These are phyloP conservation scores for Lecanoromycetidae sp. DNA, from an alignment of 2,329 filamentous ascomycete species.

Conservation along the genomic window DNA sequence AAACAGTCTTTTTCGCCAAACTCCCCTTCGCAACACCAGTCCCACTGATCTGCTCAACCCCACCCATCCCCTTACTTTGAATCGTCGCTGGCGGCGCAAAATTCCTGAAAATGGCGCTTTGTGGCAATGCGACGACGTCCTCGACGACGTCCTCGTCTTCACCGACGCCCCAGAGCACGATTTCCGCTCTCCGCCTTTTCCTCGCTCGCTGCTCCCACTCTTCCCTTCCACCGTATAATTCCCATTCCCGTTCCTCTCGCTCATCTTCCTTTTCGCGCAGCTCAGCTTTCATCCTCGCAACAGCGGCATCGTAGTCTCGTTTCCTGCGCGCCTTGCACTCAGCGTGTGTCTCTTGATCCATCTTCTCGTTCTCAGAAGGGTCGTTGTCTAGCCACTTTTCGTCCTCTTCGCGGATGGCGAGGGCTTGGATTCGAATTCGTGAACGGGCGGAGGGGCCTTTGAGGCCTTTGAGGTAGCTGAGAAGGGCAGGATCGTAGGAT, in stretches of 20 bases:
- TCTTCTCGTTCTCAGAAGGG: slow-evolving; percentile 3
- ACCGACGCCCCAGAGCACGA: slow-evolving; percentile 11
- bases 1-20: slow-evolving; percentile 11
- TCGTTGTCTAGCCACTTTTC: slow-evolving; percentile 11
- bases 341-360: slow-evolving; percentile 6
- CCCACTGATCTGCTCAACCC: neutral
- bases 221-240: slow-evolving; percentile 2
- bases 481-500: slow-evolving; percentile 55
- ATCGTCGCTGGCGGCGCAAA: too few relatives aligned
- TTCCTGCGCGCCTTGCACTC: neutral
- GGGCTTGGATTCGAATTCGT: slow-evolving; percentile 11
- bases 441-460: slow-evolving; percentile 54
- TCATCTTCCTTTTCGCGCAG: slow-evolving; percentile 30
- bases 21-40: slow-evolving; percentile 5
- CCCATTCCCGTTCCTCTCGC: slow-evolving; percentile 10
- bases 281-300: slow-evolving; percentile 35
- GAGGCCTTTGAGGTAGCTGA: slow-evolving; percentile 66
- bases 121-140: neutral
- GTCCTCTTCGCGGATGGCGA: slow-evolving; percentile 13
- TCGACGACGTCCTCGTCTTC: slow-evolving; percentile 1
- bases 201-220: slow-evolving; percentile 2
- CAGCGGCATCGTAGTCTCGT: slow-evolving; percentile 26
- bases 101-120: neutral
- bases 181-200: slow-evolving; percentile 16
- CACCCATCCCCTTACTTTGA: neutral